phyloP scores from a whole-genome alignment of 495 filamentous ascomycete species.

The Pyrenula massariospora region DNA sequence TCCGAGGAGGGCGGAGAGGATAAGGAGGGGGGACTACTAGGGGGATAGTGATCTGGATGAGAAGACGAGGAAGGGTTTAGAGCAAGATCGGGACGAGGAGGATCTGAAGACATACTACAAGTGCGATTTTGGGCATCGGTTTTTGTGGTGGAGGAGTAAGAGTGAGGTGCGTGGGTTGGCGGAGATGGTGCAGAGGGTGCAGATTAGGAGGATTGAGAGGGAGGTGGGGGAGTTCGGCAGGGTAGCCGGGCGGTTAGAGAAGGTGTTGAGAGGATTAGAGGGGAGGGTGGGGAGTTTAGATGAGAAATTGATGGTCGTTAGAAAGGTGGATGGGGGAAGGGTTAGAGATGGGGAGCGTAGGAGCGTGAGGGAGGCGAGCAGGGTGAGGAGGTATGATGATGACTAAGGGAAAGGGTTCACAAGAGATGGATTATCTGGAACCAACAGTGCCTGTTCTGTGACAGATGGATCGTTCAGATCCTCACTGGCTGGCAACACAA shows the following conservation, averaged over 20 bases:
- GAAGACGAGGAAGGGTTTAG: not conserved
- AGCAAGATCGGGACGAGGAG: slow-evolving; percentile 13
- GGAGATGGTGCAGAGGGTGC: slow-evolving; percentile 6
- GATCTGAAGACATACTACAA: slow-evolving; percentile 10
- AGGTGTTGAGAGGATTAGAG: slow-evolving; percentile 4
- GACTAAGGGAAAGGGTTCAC: no score
- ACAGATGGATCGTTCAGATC: no score
- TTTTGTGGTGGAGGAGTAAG: slow-evolving; percentile 8
- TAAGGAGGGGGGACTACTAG: not conserved
- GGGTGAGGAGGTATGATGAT: not conserved
- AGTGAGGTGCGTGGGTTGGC: slow-evolving; percentile 7
- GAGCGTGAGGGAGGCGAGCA: not conserved
- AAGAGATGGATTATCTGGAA: no score
- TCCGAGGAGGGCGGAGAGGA: slow-evolving; percentile 8
- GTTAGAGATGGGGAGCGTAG: not conserved
- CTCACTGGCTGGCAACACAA: no score
- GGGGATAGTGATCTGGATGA: not conserved
- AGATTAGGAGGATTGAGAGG: slow-evolving; percentile 11
- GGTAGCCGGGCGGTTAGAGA: slow-evolving; percentile 9
- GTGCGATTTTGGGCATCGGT: slow-evolving; percentile 8
- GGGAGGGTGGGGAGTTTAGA: not conserved
- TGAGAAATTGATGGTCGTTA: slow-evolving; percentile 2
- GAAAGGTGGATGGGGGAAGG: not conserved
- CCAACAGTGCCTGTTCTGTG: no score
- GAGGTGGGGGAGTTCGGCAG: slow-evolving; percentile 6